Conservation (phyloP, 345 rosid genomes). For the Salix exigua region DNA sequence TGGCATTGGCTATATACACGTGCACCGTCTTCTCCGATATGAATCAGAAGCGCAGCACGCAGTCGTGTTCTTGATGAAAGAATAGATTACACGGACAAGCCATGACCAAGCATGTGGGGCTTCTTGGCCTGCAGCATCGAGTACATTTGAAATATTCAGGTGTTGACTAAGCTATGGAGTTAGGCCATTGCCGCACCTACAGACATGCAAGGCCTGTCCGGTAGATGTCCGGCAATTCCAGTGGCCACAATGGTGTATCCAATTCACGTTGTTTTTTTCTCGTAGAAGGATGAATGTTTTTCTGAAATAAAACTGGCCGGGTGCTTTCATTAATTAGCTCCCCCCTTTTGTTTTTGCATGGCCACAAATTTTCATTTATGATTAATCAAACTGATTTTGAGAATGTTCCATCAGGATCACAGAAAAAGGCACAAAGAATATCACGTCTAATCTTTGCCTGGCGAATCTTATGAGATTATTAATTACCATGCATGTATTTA, state of each 20-base stretch:
- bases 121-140: slow-evolving; percentile 6
- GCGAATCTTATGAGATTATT: slow-evolving; percentile 7
- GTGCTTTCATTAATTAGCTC: neutral
- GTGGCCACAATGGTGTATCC: slow-evolving; percentile 23
- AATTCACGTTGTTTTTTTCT: slow-evolving; percentile 1
- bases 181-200: slow-evolving; percentile 14
- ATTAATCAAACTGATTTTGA: neutral
- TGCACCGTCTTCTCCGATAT: slow-evolving; percentile 15
- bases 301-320: neutral
- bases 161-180: slow-evolving; percentile 1
- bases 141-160: neutral
- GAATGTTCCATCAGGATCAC: neutral
- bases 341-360: too few species aligned
- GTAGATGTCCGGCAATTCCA: slow-evolving; percentile 44
- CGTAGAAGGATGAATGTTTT: too few species aligned
- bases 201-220: slow-evolving; percentile 23
- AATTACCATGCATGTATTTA: neutral
- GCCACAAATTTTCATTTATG: too few species aligned
- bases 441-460: slow-evolving; percentile 1
- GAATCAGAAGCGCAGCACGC: neutral
- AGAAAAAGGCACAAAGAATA: neutral
- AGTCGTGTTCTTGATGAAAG: slow-evolving; percentile 20
- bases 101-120: slow-evolving; percentile 36
- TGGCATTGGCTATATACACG: neutral
- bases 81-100: slow-evolving; percentile 17